Conservation (phyloP, 2,329 filamentous ascomycete species). For the Trichoderma guizhouense region DNA sequence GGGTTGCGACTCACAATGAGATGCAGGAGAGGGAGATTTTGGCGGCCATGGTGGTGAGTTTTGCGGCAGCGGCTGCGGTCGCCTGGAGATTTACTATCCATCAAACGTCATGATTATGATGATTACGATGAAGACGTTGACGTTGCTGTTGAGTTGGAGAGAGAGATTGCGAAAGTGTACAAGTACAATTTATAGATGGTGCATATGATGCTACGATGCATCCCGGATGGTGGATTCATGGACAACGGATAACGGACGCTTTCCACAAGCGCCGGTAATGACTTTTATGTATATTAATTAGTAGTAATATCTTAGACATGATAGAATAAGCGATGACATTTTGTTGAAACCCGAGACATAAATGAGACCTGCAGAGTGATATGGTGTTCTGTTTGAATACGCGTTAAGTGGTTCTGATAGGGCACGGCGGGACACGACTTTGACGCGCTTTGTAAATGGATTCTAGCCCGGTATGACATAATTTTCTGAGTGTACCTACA, state of each 20-base stretch:
- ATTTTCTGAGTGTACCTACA: not conserved
- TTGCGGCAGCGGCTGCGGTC: not conserved
- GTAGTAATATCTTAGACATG: not conserved
- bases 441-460: not conserved
- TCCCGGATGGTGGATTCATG: not conserved
- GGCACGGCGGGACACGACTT: not conserved
- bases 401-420: not conserved
- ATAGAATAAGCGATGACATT: not conserved
- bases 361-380: not conserved
- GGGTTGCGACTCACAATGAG: slow-evolving; percentile 7
- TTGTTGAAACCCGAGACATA: not conserved
- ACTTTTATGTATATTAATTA: not conserved
- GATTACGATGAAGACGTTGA: not conserved
- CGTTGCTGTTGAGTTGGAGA: not conserved
- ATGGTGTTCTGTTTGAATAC: not conserved
- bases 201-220: not conserved
- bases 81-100: slow-evolving; percentile 14
- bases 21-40: not conserved
- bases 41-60: not conserved
- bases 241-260: not conserved
- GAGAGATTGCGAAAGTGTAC: not conserved
- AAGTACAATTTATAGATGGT: not conserved
- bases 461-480: not conserved
- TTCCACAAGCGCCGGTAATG: not conserved
- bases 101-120: not conserved